Conservation (phyloP, 768 basidiomycete genomes). For the Cytidiella melzeri region DNA sequence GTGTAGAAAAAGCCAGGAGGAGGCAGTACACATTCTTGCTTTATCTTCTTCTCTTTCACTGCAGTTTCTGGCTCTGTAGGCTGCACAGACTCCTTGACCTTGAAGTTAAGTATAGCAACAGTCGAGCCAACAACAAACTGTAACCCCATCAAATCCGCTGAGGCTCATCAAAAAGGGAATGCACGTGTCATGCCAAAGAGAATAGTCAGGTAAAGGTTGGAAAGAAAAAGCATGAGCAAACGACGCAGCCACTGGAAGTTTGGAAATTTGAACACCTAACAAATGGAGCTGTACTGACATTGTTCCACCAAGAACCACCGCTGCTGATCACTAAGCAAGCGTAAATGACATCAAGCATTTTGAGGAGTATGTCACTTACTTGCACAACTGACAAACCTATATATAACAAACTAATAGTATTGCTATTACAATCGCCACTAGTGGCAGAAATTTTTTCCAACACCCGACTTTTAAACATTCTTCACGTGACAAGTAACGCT, state of each 20-base stretch:
- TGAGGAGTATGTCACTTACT: slow-evolving; percentile 37
- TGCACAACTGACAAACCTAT: too few species aligned
- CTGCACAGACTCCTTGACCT: slow-evolving; percentile 58
- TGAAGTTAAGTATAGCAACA: slow-evolving; percentile 68
- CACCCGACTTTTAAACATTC: too few species aligned
- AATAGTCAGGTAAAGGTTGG: slow-evolving; percentile 71
- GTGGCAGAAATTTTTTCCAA: too few species aligned
- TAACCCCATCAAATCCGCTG: slow-evolving; percentile 66
- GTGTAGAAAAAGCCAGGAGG: background rate
- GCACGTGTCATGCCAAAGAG: slow-evolving; percentile 71
- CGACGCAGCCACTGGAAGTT: slow-evolving; percentile 83
- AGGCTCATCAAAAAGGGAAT: slow-evolving; percentile 58
- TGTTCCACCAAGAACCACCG: slow-evolving; percentile 73
- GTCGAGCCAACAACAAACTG: slow-evolving; percentile 84
- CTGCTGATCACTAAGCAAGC: slow-evolving; percentile 55
- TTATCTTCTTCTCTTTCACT: slow-evolving; percentile 53
- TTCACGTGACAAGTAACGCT: too few species aligned
- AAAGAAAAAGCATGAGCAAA: slow-evolving; percentile 91
- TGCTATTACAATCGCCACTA: too few species aligned
- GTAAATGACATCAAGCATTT: slow-evolving; percentile 11
- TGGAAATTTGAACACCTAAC: slow-evolving; percentile 88
- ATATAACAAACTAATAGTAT: too few species aligned
- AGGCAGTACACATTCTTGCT: slow-evolving; percentile 39
- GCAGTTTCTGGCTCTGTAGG: slow-evolving; percentile 24
- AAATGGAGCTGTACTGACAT: slow-evolving; percentile 87